Conservation (phyloP, 164 flowering plant species). For the Nymphaea thermarum region DNA sequence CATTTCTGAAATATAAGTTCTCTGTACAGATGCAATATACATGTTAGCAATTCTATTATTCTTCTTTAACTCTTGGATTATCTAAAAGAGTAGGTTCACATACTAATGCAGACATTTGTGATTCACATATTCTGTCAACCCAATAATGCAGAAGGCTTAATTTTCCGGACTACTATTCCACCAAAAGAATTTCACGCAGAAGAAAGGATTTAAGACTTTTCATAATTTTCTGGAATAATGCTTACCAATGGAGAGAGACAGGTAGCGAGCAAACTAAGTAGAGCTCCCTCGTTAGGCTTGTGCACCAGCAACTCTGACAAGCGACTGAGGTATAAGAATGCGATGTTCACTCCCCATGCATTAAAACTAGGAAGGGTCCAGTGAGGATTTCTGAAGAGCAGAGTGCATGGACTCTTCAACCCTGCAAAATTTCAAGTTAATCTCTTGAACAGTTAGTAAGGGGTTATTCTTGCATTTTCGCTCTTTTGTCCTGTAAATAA, state of each 20-base stretch:
- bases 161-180: background rate
- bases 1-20: no score
- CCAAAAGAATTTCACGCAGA: no score
- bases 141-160: no score
- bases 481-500: no score
- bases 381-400: constrained; percentile 33
- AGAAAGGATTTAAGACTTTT: background rate
- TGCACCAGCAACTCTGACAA: constrained; percentile 54
- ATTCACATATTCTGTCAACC: no score
- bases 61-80: no score
- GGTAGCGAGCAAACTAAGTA: constrained; percentile 34
- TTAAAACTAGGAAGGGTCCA: constrained; percentile 42
- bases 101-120: no score
- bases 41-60: no score
- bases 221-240: background rate
- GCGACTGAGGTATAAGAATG: constrained; percentile 27
- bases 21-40: no score
- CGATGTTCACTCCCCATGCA: constrained; percentile 47
- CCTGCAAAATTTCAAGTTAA: constrained; percentile 22
- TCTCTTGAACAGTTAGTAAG: no score
- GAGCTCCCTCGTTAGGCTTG: constrained; percentile 58
- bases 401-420: constrained; percentile 36
- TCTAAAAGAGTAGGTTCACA: no score
- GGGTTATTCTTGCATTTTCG: no score
- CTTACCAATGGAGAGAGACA: constrained; percentile 44